Conservation (phyloP, 176 grass and related monocot species). For the Aegilops bicornis region DNA sequence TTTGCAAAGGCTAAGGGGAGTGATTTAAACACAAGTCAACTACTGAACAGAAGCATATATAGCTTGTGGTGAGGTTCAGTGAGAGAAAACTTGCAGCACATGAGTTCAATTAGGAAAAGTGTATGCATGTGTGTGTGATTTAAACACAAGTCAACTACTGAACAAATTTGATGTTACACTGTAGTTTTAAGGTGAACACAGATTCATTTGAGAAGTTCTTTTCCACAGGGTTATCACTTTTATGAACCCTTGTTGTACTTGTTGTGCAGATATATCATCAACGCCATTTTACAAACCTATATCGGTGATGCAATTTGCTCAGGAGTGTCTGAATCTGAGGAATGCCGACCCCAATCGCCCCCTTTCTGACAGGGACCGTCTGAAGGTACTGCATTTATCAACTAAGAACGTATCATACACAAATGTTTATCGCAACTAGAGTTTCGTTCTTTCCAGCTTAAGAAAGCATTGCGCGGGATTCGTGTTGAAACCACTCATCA, state of each 20-base stretch:
- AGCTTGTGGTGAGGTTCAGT: neutral
- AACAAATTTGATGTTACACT: neutral
- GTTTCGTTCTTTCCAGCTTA: constrained; percentile 45
- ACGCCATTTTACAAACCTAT: constrained; percentile 68
- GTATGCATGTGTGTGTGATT: neutral
- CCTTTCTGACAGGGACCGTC: constrained; percentile 49
- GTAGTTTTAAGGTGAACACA: neutral
- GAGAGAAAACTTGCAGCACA: neutral
- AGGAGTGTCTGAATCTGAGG: constrained; percentile 24
- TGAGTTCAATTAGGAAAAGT: neutral
- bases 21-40: neutral
- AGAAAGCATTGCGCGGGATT: constrained; percentile 64
- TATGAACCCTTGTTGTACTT: constrained; percentile 24
- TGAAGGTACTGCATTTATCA: constrained; percentile 46
- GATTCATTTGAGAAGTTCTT: constrained; percentile 8
- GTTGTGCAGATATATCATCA: constrained; percentile 58
- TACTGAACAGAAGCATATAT: neutral
- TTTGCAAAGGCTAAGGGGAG: neutral
- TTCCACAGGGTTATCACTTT: neutral
- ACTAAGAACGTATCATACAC: neutral
- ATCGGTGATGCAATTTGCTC: constrained; percentile 45
- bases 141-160: too few relatives aligned
- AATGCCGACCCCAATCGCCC: constrained; percentile 1
- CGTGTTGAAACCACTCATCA: constrained; percentile 68
- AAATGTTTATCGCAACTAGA: constrained; percentile 1